Percentiles rank a stretch among this genome's conserved stretches.
phyloP scores from a whole-genome alignment of 2,329 filamentous ascomycete species.

The Chaetomiaceae sp. region DNA sequence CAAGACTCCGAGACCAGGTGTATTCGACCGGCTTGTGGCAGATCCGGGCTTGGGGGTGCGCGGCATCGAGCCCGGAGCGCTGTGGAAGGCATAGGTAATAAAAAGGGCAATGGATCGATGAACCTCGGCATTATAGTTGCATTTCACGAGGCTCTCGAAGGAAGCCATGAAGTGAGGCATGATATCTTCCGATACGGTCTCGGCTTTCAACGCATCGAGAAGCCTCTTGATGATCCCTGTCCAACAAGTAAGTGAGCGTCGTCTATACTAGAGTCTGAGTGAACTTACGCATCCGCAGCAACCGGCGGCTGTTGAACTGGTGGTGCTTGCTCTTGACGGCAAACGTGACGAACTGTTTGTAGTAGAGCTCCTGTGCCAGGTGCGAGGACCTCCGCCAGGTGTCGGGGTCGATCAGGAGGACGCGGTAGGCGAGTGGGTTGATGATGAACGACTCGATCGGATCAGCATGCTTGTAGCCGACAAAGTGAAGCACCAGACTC shows the following conservation, averaged over 20 bases:
- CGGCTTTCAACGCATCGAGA: conserved; percentile 83
- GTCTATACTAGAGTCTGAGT: neutral
- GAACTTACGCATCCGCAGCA: conserved; percentile 80
- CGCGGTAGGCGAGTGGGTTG: conserved; percentile 89
- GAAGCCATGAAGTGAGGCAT: conserved; percentile 73
- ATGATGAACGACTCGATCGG: conserved; percentile 89
- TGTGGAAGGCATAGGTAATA: conserved; percentile 85
- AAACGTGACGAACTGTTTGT: conserved; percentile 85
- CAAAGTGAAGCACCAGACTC: conserved; percentile 73
- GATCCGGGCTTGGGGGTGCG: conserved; percentile 48
- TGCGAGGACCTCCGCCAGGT: conserved; percentile 80
- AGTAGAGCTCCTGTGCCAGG: conserved; percentile 81
- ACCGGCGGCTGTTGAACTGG: conserved; percentile 81
- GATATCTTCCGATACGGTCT: conserved; percentile 66
- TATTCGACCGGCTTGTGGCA: conserved; percentile 36
- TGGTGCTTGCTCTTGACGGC: conserved; percentile 86
- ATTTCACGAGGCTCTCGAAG: conserved; percentile 73
- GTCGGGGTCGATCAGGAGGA: conserved; percentile 87
- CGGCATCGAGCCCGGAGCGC: conserved; percentile 42
- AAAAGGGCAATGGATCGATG: conserved; percentile 85
- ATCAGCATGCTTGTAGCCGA: conserved; percentile 77
- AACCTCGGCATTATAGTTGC: conserved; percentile 76
- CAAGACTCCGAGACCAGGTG: conserved; percentile 33
- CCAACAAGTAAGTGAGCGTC: conserved; percentile 23
- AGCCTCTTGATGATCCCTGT: conserved; percentile 83